Evolutionary conservation across 495 filamentous ascomycete genomes (phyloP).

Genomic region (Bathelium albidoporum): DNA sequence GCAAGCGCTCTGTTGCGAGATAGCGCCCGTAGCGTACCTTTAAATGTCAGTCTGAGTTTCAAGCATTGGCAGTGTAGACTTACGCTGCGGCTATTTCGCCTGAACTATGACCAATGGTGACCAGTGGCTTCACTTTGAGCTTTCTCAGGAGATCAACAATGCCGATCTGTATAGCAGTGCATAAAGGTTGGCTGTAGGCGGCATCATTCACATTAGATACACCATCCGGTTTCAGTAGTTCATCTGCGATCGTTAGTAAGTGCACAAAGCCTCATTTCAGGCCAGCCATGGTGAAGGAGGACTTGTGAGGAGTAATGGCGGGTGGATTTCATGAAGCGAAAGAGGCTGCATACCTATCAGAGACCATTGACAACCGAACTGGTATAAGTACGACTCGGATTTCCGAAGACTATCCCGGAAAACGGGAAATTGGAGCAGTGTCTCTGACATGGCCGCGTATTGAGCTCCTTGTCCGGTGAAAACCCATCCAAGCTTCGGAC

Average conservation of each 20-base stretch:
- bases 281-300: background rate
- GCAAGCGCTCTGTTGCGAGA: constrained; percentile 39
- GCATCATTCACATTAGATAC: constrained; percentile 11
- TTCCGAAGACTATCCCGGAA: constrained; percentile 26
- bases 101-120: constrained; percentile 49
- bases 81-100: constrained; percentile 52
- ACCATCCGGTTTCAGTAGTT: constrained; percentile 15
- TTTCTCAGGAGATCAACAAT: constrained; percentile 17
- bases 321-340: background rate
- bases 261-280: background rate
- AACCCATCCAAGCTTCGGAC: constrained; percentile 7
- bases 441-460: constrained; percentile 34
- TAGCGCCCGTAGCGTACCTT: constrained; percentile 41
- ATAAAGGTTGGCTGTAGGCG: constrained; percentile 17
- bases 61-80: background rate
- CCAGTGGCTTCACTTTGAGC: constrained; percentile 22
- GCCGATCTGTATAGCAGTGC: constrained; percentile 21
- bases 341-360: constrained; percentile 13
- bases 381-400: constrained; percentile 11
- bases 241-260: constrained; percentile 8
- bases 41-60: background rate
- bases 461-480: constrained; percentile 42
- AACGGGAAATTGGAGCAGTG: constrained; percentile 27
- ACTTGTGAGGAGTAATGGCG: background rate
- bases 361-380: constrained; percentile 12